A percentile compares a stretch with the other conserved stretches of the same genome.
Conservation (phyloP, 2,329 filamentous ascomycete genomes). For the Exophiala dermatitidis region DNA sequence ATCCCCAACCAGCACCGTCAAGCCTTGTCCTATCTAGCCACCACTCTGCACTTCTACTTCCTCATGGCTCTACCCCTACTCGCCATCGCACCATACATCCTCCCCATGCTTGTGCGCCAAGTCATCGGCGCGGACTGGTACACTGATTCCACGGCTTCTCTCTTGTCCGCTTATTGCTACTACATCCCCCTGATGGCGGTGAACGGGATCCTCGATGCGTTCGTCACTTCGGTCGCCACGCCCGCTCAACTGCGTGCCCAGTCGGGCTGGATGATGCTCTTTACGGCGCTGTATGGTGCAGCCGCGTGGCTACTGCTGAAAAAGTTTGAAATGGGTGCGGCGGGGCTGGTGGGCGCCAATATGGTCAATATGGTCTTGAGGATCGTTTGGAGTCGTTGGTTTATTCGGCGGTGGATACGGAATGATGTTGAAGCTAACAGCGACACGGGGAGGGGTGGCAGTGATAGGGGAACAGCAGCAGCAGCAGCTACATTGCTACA, state of each 20-base stretch:
- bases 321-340: constrained; percentile 63
- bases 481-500: not conserved
- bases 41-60: constrained; percentile 65
- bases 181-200: constrained; percentile 88
- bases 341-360: constrained; percentile 79
- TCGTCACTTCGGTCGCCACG: constrained; percentile 79
- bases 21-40: constrained; percentile 32
- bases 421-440: not conserved
- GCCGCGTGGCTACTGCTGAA: constrained; percentile 55
- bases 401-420: constrained; percentile 48
- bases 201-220: constrained; percentile 87
- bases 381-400: constrained; percentile 70
- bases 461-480: not conserved
- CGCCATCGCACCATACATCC: constrained; percentile 65
- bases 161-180: constrained; percentile 76
- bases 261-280: constrained; percentile 74
- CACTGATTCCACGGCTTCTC: constrained; percentile 61
- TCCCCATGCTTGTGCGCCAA: constrained; percentile 64
- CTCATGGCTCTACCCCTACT: constrained; percentile 64
- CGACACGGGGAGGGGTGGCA: too few species aligned
- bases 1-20: constrained; percentile 2
- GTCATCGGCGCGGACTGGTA: constrained; percentile 74
- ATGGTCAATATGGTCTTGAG: constrained; percentile 81
- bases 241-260: constrained; percentile 68
- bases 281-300: constrained; percentile 67